A percentile compares a stretch with the other conserved stretches of the same genome.
These are phyloP conservation scores for Cryptosporidium muris DNA, from an alignment of 169 alveolate species.

Conservation along the genomic window DNA sequence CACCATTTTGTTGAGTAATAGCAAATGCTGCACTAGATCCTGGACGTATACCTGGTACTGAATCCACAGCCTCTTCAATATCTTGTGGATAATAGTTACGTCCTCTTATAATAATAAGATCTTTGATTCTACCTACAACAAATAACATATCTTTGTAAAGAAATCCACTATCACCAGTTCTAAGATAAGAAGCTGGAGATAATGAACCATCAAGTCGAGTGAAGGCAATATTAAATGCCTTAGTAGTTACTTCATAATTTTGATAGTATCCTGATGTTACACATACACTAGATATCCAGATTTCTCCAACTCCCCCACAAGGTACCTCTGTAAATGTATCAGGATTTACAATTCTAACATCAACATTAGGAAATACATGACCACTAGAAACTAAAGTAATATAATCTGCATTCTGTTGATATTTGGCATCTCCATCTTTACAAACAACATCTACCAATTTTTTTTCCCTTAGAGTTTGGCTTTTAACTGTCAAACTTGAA, in stretches of 20 bases:
- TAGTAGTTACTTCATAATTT: slow-evolving; percentile 72
- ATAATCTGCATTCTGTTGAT: not conserved
- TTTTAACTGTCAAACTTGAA: slow-evolving; percentile 62
- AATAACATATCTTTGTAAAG: slow-evolving; percentile 75
- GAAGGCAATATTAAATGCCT: slow-evolving; percentile 60
- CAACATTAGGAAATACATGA: slow-evolving; percentile 21
- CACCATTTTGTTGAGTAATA: slow-evolving; percentile 74
- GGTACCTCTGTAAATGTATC: slow-evolving; percentile 74
- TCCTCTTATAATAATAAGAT: slow-evolving; percentile 78
- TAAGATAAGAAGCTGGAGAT: slow-evolving; percentile 73
- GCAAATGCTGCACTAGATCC: slow-evolving; percentile 79
- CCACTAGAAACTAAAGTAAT: slow-evolving; percentile 66
- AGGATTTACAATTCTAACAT: slow-evolving; percentile 77
- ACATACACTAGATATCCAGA: slow-evolving; percentile 74
- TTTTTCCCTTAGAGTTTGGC: slow-evolving; percentile 71
- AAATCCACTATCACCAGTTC: slow-evolving; percentile 81
- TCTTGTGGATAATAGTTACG: slow-evolving; percentile 81
- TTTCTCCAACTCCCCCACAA: slow-evolving; percentile 76
- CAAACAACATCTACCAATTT: slow-evolving; percentile 41
- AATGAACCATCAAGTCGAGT: slow-evolving; percentile 51
- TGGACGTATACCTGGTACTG: slow-evolving; percentile 72
- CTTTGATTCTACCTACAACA: slow-evolving; percentile 79
- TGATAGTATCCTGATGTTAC: slow-evolving; percentile 77
- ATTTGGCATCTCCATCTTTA: not conserved
- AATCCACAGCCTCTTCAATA: slow-evolving; percentile 77